Base-by-base conservation (phyloP, 75 land plant species). In the Gnetum montanum region DNA sequence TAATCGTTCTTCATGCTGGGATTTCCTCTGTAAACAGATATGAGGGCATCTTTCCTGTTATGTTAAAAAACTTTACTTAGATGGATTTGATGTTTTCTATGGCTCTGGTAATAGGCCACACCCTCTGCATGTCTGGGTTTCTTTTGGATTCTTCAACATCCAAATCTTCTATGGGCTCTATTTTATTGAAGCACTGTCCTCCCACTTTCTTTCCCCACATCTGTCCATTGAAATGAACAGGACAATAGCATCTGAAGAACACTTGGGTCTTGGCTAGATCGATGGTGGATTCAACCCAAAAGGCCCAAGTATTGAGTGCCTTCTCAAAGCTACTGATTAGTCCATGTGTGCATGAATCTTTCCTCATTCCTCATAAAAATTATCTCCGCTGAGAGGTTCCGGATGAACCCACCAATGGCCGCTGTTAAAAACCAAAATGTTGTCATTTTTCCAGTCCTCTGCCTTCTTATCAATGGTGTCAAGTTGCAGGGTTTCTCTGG, bases 401-500 rank as follows among this genome's bases (percentile, higher is more conserved):
- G 53, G 57, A 33, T 75, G 58, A 62, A 63, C 73, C 90, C 90
- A 86, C 90, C 90, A 82, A 4, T 78, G 67, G 8, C 80, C 85
- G 46, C 68, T 76, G 31, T 84, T 84, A 36, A 86, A 82, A 31
- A 86, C 71, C 46, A 86, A 47, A 19, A 82, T 11, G 51, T 82
- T 68, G 11, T 69, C 85, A 30, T 68, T 69, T 34, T 66, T 48
- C 90, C 90, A 86, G 7, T 64, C 29, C 35, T 55, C 31, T 6
- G 73, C 67, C 33, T 75, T 74, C 15, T 68, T 52, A 19, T 63
- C 69, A 3, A 86, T 66, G 13, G 68, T 57, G 35, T 78, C 90
- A 40, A 78, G 62, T 61, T 24, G 7, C 22, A 94, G 75, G 2
- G 78, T 77, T 44, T 83, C 87, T 31, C 78, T 83, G 2, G 61